Base-by-base conservation (phyloP, 78 protist genomes). In the Dictyostelium brefeldianum region DNA sequence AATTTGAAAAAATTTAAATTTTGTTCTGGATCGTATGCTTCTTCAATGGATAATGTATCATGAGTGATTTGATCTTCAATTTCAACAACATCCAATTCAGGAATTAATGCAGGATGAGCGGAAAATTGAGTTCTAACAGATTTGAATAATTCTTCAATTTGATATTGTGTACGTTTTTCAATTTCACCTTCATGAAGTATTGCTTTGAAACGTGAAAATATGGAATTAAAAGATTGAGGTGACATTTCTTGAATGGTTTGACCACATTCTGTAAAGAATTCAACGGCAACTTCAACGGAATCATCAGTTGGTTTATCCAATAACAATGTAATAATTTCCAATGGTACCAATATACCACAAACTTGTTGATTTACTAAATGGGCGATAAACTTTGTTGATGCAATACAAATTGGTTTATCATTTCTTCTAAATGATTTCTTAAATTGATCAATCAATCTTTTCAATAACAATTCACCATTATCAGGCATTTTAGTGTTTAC, bases 311-410 rank as follows among this genome's bases (percentile, higher is more conserved):
- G 99, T 12, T 51, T 47, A 70, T 97, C 98, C 27, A 99, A 96
- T 54, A 99, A 92, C 47, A 98, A 80, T 36, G 96, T 57, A 11
- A 97, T 57, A 11, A 98, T 67, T 29, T 98, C 95, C 41, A 97
- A 92, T 43, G 97, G 98, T 8, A 97, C 48, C n/a, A 98, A 1
- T 41, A 96, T 57, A 87, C 98, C 43, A 20, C 78, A 50, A 3
- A 98, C 99, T 70, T 96, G 98, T 78, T 99, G 99, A 81, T 99
- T 99, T 74, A 97, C 73, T n/a, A 99, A 96, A 79, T 98, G 99
- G 0, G 99, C 99, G 6, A 99, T 67, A 96, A 99, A 99, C 12
- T 46, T 51, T 3, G 75, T 46, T 2, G 84, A 18, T 1, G 95
- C 85, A 1, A 96, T 22, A 27, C 91, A 83, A n/a, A 22, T 41